These are phyloP conservation scores for Candida anglica DNA, from an alignment of 805 yeast species.

Conservation along the genomic window DNA sequence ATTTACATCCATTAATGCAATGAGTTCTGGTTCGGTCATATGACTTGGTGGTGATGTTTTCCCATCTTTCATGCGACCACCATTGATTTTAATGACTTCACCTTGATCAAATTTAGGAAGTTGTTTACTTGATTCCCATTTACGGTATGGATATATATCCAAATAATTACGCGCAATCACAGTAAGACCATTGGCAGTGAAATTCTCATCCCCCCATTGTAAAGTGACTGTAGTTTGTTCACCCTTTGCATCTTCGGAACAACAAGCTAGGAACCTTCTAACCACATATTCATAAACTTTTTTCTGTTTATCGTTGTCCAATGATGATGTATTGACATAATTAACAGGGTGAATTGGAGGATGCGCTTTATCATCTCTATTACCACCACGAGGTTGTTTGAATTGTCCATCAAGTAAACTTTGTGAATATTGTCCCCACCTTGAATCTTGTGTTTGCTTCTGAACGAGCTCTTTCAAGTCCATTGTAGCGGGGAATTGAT, in stretches of 20 bases:
- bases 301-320: conserved; percentile 43
- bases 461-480: conserved; percentile 59
- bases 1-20: conserved; percentile 91
- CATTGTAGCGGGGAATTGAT: conserved; percentile 73
- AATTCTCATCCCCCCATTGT: conserved; percentile 76
- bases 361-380: conserved; percentile 90
- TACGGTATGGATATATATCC: conserved; percentile 73
- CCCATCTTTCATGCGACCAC: conserved; percentile 65
- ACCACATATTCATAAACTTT: conserved; percentile 84
- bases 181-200: conserved; percentile 67
- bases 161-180: conserved; percentile 74
- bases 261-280: conserved; percentile 84
- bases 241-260: conserved; percentile 89
- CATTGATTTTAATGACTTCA: conserved; percentile 52
- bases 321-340: conserved; percentile 29
- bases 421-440: conserved; percentile 75
- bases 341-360: conserved; percentile 94
- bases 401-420: conserved; percentile 39
- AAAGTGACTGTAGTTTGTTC: conserved; percentile 55
- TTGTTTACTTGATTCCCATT: conserved; percentile 67
- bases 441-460: conserved; percentile 51
- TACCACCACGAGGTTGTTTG: conserved; percentile 73
- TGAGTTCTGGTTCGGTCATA: conserved; percentile 88
- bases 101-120: conserved; percentile 62
- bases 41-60: conserved; percentile 76